Evolutionary conservation across 129 eudicot species (phyloP), one percentile per base, ranked within the genome.

Genomic region (Lonicera japonica): DNA sequence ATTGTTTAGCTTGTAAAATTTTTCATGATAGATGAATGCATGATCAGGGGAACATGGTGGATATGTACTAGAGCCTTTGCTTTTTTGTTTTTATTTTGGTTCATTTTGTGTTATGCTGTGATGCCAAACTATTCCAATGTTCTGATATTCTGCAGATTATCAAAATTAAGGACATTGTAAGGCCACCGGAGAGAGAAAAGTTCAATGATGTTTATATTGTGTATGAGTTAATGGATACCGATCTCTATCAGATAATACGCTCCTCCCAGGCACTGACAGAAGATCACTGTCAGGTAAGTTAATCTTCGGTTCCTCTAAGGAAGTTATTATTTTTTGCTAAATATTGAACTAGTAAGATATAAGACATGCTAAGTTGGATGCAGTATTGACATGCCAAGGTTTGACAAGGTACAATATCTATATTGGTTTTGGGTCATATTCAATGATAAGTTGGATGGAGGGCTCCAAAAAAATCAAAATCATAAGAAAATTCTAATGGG

Each of bases 221-320:
- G 8, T 82, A 79, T 61, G 94, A 85, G 63, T 64, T 85, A 55
- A 82, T 85, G 94, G 94, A 82, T 61, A 85, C 94, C 4, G 88
- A 85, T 76, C 68, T 85, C 62, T 88, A 82, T 68, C 86, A 85
- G 62, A 85, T 85, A n/a, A 85, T 85, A 70, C 79, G 80, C 50
- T 85, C 88, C 22, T 66, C 88, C 9, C 94, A 85, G 85, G 57
- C 73, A 18, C 73, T 85, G 57, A 85, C 88, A 5, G 81, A 85
- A 20, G 94, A 85, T 70, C 94, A 85, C 50, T 82, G 88, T 59
- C 88, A 85, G 80, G 94, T 79, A 22, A 54, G 75, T 58, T 45
- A 60, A 59, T 57, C 39, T 11, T 29, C 6, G 36, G 6, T 29
- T 29, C 2, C 6, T 29, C n/a, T n/a, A n/a, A n/a, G n/a, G n/a